These are phyloP conservation scores for Hyaloperonospora arabidopsidis DNA, from an alignment of 352 stramenopile species.

Conservation along the genomic window DNA sequence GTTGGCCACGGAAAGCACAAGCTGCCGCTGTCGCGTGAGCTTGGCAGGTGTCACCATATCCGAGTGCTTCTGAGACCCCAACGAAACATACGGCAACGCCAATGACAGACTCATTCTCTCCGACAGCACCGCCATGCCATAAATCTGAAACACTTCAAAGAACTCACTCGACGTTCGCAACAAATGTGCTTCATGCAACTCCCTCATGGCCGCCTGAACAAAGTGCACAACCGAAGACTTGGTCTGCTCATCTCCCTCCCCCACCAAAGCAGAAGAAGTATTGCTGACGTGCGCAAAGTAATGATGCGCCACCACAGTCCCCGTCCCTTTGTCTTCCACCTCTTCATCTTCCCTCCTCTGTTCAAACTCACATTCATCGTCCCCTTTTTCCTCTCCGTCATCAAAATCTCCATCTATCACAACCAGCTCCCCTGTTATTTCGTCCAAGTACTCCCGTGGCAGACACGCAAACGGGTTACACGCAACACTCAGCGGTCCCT, in stretches of 20 bases:
- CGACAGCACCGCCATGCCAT: constrained; percentile 68
- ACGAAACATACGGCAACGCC: constrained; percentile 28
- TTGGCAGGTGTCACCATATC: constrained; percentile 32
- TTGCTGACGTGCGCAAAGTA: constrained; percentile 18
- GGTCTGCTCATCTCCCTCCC: not conserved
- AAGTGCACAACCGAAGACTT: not conserved
- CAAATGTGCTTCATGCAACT: constrained; percentile 36
- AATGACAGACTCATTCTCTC: constrained; percentile 56
- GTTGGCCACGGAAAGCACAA: constrained; percentile 49
- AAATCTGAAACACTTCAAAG: constrained; percentile 80
- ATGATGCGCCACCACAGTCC: constrained; percentile 18
- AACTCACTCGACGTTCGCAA: constrained; percentile 50
- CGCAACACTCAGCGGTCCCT: constrained; percentile 35
- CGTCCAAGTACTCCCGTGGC: constrained; percentile 50
- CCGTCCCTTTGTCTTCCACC: not conserved
- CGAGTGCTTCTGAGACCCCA: constrained; percentile 10
- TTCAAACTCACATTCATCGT: constrained; percentile 11
- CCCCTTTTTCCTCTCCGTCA: constrained; percentile 8
- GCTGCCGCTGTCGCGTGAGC: constrained; percentile 50
- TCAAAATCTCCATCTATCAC: constrained; percentile 34
- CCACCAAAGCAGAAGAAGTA: not conserved
- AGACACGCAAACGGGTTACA: constrained; percentile 63
- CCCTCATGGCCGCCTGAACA: constrained; percentile 25
- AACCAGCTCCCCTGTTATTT: constrained; percentile 44
- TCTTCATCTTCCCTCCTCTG: not conserved